These are phyloP conservation scores for Mycena amicta DNA, from an alignment of 768 basidiomycete species.

Conservation along the genomic window DNA sequence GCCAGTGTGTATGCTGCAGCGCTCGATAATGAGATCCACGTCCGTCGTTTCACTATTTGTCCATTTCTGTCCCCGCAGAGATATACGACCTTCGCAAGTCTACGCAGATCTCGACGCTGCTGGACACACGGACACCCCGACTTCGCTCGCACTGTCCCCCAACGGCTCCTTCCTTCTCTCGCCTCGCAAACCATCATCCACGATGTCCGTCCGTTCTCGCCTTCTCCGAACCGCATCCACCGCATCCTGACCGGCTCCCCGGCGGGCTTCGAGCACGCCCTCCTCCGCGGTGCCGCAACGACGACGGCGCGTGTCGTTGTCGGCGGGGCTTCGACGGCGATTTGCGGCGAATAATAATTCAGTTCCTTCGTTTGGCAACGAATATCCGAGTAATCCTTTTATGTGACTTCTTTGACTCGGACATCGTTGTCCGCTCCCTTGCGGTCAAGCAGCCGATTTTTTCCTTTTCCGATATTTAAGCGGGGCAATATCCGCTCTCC, in stretches of 20 bases:
- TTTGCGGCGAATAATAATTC: no score
- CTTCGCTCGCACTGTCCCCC: slow-evolving; percentile 90
- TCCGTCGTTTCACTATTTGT: no score
- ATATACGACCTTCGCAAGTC: slow-evolving; percentile 89
- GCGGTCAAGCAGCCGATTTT: no score
- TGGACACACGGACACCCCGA: slow-evolving; percentile 92
- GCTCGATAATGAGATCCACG: slow-evolving; percentile 95
- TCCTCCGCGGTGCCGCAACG: slow-evolving; percentile 77
- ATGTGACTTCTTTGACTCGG: no score
- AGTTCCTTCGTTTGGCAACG: no score
- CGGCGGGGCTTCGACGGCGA: slow-evolving; percentile 87
- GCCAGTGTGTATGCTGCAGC: slow-evolving; percentile 88
- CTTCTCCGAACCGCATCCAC: slow-evolving; percentile 79
- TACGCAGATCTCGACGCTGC: slow-evolving; percentile 76
- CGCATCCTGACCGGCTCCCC: slow-evolving; percentile 82
- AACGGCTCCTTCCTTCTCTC: slow-evolving; percentile 89
- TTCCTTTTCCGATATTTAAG: no score
- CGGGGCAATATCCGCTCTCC: no score
- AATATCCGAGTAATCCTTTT: no score
- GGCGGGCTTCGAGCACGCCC: slow-evolving; percentile 89
- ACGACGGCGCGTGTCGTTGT: slow-evolving; percentile 85
- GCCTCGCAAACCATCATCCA: slow-evolving; percentile 85
- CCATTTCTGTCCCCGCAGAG: no score
- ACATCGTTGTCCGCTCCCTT: no score
- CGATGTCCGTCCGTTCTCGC: slow-evolving; percentile 92